Evolutionary conservation across 2,329 filamentous ascomycete species (phyloP).

Genomic region (Didymella segeticola): DNA sequence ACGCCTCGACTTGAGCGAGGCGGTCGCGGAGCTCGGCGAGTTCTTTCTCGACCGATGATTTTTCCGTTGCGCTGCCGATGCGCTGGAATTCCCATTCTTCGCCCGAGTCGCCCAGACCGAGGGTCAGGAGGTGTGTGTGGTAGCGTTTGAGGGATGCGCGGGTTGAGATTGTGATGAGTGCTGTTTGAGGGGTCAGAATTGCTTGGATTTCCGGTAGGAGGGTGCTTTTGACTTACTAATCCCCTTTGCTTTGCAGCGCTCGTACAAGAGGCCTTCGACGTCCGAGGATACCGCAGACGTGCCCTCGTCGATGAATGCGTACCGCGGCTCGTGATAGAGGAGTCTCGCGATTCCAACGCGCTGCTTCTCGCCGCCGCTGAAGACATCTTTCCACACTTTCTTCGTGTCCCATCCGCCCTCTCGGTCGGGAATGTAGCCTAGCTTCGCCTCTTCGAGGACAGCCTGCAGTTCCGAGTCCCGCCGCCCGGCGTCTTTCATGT

Average conservation of each 20-base stretch:
- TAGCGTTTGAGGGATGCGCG: conserved; percentile 94
- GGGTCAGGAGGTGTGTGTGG: conserved; percentile 86
- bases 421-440: conserved; percentile 88
- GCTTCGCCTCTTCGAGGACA: conserved; percentile 80
- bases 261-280: conserved; percentile 92
- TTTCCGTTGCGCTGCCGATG: conserved; percentile 92
- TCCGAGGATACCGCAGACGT: conserved; percentile 94
- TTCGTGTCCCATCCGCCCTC: conserved; percentile 97
- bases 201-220: not conserved
- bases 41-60: conserved; percentile 91
- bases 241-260: conserved; percentile 88
- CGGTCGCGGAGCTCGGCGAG: conserved; percentile 82
- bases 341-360: conserved; percentile 88
- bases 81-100: conserved; percentile 91
- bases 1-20: conserved; percentile 80
- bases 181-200: conserved; percentile 48
- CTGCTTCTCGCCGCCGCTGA: conserved; percentile 98
- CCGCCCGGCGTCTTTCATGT: conserved; percentile 84
- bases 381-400: conserved; percentile 98
- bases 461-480: conserved; percentile 78
- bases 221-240: conserved; percentile 77
- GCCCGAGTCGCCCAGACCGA: conserved; percentile 81
- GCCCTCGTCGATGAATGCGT: conserved; percentile 93
- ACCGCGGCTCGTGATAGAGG: conserved; percentile 92
- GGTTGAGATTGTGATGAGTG: conserved; percentile 94